Percentiles rank a stretch among this genome's conserved stretches.
Conservation (phyloP, 176 grass and related monocot genomes). For the Bonia amplexicaulis region DNA sequence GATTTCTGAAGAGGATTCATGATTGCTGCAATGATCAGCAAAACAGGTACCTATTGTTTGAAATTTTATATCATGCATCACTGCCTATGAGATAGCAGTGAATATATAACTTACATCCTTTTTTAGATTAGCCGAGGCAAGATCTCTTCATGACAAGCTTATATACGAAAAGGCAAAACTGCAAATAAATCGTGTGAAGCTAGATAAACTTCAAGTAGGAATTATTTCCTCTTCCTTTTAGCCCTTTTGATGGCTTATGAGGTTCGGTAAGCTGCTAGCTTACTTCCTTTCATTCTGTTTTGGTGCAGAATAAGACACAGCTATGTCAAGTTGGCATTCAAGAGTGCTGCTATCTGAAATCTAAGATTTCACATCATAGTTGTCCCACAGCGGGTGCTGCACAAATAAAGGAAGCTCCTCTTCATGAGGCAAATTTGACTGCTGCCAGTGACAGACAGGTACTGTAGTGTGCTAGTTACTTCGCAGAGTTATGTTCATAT, state of each 20-base stretch:
- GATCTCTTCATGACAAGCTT: constrained; percentile 63
- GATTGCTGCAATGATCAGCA: constrained; percentile 34
- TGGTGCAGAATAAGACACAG: constrained; percentile 55
- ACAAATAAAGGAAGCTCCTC: constrained; percentile 29
- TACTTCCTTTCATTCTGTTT: constrained; percentile 14
- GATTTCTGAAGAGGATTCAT: constrained; percentile 53
- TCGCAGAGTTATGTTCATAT: neutral
- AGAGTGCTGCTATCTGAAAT: constrained; percentile 70
- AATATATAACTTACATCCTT: constrained; percentile 1
- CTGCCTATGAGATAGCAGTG: neutral
- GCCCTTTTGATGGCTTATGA: constrained; percentile 12
- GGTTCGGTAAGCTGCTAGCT: constrained; percentile 19
- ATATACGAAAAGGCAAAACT: constrained; percentile 61
- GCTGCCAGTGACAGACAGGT: constrained; percentile 41
- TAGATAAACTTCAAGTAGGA: constrained; percentile 61
- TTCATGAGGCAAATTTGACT: constrained; percentile 12
- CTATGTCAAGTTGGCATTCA: constrained; percentile 35
- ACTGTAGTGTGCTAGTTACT: neutral
- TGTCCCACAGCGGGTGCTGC: constrained; percentile 10
- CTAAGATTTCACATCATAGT: constrained; percentile 47
- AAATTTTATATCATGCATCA: neutral
- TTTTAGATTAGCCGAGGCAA: constrained; percentile 58
- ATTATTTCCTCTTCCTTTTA: constrained; percentile 14
- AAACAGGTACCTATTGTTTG: constrained; percentile 47
- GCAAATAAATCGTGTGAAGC: constrained; percentile 68